Evolutionary conservation across 352 stramenopile genomes (phyloP), one percentile per base, ranked within the genome.

Genomic region (Phytophthora multivora): DNA sequence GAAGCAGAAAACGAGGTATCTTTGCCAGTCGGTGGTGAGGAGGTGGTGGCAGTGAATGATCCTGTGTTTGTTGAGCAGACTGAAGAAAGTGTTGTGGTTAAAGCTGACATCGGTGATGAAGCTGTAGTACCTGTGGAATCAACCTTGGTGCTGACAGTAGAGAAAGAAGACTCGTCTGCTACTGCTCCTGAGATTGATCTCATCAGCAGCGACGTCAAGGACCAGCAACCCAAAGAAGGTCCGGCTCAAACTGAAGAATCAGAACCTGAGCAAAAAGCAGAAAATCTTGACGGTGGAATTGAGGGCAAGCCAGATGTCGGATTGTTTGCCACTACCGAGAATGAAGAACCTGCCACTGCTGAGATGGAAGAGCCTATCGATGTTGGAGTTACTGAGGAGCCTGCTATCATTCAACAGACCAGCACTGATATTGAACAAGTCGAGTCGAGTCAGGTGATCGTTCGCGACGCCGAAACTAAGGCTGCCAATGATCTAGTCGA

Each of bases 201-300:
- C 41, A 28, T 41, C 25, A 49, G n/a, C 21, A 59, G 38, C n/a
- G 59, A 61, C n/a, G 30, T 19, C 11, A 33, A 48, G 30, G 21
- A 40, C 15, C 31, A 46, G 12, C 11, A 51, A 8, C 11, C 30
- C 13, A 43, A 41, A 12, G 33, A 41, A 19, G 49, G 12, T 16
- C 19, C n/a, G 51, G 12, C 13, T 18, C 45, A 42, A 35, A 40
- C 15, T 21, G 62, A 58, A 13, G 40, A 35, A 8, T 5, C 21
- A 2, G 21, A 33, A 31, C 31, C 41, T 19, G 40, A 48, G n/a
- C 23, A 49, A 46, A 26, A 48, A n/a, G 19, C 48, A 31, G 50
- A 47, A 18, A 42, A 55, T 26, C 23, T 15, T 30, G 26, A 46
- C 5, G 7, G 23, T 16, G 11, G 19, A 9, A 7, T 16, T 56